Conservation (phyloP, 2,329 filamentous ascomycete genomes). For the Mycocentrospora acerina region DNA sequence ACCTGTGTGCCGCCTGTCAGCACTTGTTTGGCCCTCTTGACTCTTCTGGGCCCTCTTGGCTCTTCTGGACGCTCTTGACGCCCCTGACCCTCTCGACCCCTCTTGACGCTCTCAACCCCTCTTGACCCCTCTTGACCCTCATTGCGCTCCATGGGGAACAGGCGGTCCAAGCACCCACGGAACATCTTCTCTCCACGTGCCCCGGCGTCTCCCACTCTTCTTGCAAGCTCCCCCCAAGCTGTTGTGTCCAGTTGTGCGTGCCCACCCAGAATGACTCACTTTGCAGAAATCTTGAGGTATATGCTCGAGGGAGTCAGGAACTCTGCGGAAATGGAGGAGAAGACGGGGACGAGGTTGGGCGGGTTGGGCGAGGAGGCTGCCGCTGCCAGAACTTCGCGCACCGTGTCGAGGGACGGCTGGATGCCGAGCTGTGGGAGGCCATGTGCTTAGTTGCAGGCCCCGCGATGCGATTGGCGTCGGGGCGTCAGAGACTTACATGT, state of each 20-base stretch:
- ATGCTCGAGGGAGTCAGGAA: constrained; percentile 92
- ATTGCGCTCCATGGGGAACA: too few relatives aligned
- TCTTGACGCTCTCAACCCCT: too few relatives aligned
- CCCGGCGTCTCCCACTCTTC: background rate
- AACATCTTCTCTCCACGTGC: background rate
- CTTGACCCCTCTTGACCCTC: too few relatives aligned
- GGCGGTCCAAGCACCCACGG: too few relatives aligned
- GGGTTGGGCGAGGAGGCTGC: constrained; percentile 56
- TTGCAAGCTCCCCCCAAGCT: background rate
- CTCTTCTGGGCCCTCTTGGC: too few relatives aligned
- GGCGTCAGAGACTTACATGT: constrained; percentile 20
- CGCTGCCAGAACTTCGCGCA: constrained; percentile 57
- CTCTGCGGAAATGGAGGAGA: constrained; percentile 84
- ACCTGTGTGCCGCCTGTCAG: constrained; percentile 37
- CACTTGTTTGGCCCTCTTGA: constrained; percentile 4
- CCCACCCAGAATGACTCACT: constrained; percentile 51
- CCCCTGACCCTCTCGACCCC: too few relatives aligned
- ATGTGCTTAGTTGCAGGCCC: constrained; percentile 30
- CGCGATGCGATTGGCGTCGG: constrained; percentile 2
- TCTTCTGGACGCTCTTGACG: too few relatives aligned
- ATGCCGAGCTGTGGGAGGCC: constrained; percentile 45
- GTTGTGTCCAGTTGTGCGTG: too few relatives aligned
- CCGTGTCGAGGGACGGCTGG: constrained; percentile 63
- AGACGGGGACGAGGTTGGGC: constrained; percentile 80
- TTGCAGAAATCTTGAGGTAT: constrained; percentile 84